Evolutionary conservation across 805 yeast genomes (phyloP), one percentile per base, ranked within the genome.

Genomic region (Candida odintsovae): DNA sequence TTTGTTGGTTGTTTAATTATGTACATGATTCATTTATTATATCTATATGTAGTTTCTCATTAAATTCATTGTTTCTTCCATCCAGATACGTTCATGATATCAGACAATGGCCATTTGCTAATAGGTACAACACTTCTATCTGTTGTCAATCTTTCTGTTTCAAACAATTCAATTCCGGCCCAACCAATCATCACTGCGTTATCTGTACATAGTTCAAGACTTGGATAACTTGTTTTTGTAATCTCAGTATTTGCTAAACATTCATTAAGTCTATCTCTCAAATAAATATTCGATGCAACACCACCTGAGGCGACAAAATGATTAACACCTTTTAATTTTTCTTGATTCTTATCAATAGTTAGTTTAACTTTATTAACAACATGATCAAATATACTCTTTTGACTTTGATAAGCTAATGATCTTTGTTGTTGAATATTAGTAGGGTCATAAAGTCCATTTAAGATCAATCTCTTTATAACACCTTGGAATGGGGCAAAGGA

Each of bases 141-240:
- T 0, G 90, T 77, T 12, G 72, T 56, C 10, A 66, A 33, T 1
- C 53, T 50, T 4, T 61, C 54, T 2, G 62, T 50, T 60, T 90
- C 96, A 59, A 69, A 84, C 18, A 90, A 66, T 62, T 92, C 97
- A 9, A 92, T 87, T 0, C 97, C 99, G 0, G 98, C 96, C 82
- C 95, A 88, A 1, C 97, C 99, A 44, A 94, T 94, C 99, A 94
- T 94, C 2, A 89, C 78, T 0, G 97, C 96, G 63, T 94, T 94
- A 59, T 94, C 99, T 0, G 97, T 89, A 61, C 99, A 94, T 49
- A 90, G 68, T 2, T 73, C 65, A 2, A 81, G 69, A 19, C 78
- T 80, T 0, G 97, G 96, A 56, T 81, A 88, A 52, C 78, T 77
- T 40, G 82, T 78, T 1, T 61, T 54, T n/a, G 63, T 46, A 57